Evolutionary conservation across 805 yeast species (phyloP), one percentile per base, ranked within the genome.

Genomic region (Jamesozyma jinghongensis): DNA sequence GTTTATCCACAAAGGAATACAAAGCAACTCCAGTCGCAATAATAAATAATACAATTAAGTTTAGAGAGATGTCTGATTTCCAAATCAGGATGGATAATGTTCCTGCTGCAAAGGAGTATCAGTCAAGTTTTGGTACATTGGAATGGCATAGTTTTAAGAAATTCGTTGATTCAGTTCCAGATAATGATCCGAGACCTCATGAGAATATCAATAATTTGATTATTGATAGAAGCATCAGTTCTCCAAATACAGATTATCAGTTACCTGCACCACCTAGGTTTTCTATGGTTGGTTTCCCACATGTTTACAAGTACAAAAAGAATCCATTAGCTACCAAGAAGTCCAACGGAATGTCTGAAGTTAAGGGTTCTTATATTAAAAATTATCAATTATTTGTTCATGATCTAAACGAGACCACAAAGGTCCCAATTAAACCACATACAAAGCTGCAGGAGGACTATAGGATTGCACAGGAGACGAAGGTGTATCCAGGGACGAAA

Each of bases 181-280:
- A 59, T 29, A 57, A 62, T 42, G 73, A 67, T 40, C 18, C 52
- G 1, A 52, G 56, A 38, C 71, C 73, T 3, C 65, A 60, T 51
- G 65, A 57, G 33, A 60, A 60, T 40, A 54, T 60, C n/a, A 50
- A 50, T 37, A 52, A 46, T 34, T 36, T 57, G 20, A 47, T 52
- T 5, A 33, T 56, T 5, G 51, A 60, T 38, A 50, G 61, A 25
- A 47, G 40, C 16, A 27, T 47, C 3, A 40, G 37, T 11, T 42
- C 46, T 10, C 59, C 62, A 14, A 48, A 49, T 34, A 38, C 49
- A 6, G 62, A 58, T 35, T 59, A 48, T 40, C 63, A 59, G 39
- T 53, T 88, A 13, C 81, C 94, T 2, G 95, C 97, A 0, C 94
- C 96, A 4, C 87, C 96, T 2, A 63, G 84, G 39, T 83, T 86